phyloP scores from a whole-genome alignment of 1,139 yeast genomes.

The Kazachstania sp. region DNA sequence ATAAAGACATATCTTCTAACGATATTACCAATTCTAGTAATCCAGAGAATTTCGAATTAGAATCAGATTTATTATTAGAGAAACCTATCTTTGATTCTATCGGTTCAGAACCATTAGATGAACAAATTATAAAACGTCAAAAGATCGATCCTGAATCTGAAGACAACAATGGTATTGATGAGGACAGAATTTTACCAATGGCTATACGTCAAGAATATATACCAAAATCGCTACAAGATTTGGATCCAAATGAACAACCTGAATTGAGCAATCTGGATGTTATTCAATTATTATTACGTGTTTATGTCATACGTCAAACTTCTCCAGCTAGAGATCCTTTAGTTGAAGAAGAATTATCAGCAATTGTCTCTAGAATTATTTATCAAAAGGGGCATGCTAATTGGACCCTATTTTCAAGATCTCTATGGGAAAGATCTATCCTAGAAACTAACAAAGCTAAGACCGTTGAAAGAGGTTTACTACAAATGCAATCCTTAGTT shows the following conservation, averaged over 20 bases:
- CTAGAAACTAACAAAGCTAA: conserved; percentile 73
- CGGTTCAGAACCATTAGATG: conserved; percentile 40
- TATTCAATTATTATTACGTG: conserved; percentile 60
- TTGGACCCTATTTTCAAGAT: conserved; percentile 75
- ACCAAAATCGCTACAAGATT: conserved; percentile 43
- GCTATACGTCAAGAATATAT: conserved; percentile 54
- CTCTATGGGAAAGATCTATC: conserved; percentile 84
- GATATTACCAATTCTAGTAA: conserved; percentile 18
- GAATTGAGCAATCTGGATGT: conserved; percentile 60
- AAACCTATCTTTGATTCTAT: conserved; percentile 58
- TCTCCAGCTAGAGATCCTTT: conserved; percentile 64
- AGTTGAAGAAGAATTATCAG: conserved; percentile 73
- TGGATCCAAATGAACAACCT: conserved; percentile 84
- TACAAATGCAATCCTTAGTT: conserved; percentile 86
- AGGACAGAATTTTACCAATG: conserved; percentile 46
- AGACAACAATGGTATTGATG: conserved; percentile 21
- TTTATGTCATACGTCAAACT: conserved; percentile 57
- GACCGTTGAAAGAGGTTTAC: conserved; percentile 87
- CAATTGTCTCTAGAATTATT: conserved; percentile 65
- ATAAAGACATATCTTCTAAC: conserved; percentile 15
- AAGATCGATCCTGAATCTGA: conserved; percentile 27
- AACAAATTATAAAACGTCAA: conserved; percentile 33
- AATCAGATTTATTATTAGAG: conserved; percentile 76
- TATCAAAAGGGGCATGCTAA: conserved; percentile 35
- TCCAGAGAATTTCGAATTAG: conserved; percentile 53